Base-by-base conservation (phyloP, 768 basidiomycete species). In the Amanita phalloides region DNA sequence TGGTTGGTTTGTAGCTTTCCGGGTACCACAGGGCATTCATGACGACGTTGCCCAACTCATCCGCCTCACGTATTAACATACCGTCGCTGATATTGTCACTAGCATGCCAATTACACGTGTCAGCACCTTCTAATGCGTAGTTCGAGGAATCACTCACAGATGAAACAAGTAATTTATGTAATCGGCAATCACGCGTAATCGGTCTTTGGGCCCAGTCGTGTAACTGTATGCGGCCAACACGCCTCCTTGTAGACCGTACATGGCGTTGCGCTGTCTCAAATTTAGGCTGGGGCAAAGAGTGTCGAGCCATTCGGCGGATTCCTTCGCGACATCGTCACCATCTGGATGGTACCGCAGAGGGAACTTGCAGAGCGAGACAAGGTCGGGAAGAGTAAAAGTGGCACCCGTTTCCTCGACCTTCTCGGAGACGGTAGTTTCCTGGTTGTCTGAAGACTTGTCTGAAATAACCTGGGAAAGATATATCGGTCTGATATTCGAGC, bases 81-180 rank as follows among this genome's bases (percentile, higher is more conserved):
- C 84, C 83, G 60, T 89, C 86, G 59, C 82, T 85, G 61, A 89
- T 77, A 61, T 90, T 81, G 62, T 90, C 86, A 35, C 74, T 75
- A 55, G 26, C 51, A 55, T 44, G 53, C 21, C 48, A 55, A 30
- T 20, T 49, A 53, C 51, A 38, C 54, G 51, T 50, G 54, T 42
- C 52, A 53, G 51, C 53, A 39, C 49, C 32, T 30, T 49, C 55
- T 50, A 28, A 38, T 54, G 45, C 52, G 46, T 53, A 48, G 48
- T 28, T 48, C 51, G 54, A 51, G 4, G 41, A 53, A 55, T 23
- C 53, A 68, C 74, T 43, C 53, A 77, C 75, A 78, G 57, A 59
- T 77, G 75, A 61, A 78, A 78, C 4, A 78, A 66, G 53, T 77
- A 78, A 55, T 72, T 76, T 78, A 86, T 76, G 58, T 83, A 86